These are phyloP conservation scores for Neohortaea acidophila DNA, from an alignment of 495 filamentous ascomycete genomes.

Conservation along the genomic window DNA sequence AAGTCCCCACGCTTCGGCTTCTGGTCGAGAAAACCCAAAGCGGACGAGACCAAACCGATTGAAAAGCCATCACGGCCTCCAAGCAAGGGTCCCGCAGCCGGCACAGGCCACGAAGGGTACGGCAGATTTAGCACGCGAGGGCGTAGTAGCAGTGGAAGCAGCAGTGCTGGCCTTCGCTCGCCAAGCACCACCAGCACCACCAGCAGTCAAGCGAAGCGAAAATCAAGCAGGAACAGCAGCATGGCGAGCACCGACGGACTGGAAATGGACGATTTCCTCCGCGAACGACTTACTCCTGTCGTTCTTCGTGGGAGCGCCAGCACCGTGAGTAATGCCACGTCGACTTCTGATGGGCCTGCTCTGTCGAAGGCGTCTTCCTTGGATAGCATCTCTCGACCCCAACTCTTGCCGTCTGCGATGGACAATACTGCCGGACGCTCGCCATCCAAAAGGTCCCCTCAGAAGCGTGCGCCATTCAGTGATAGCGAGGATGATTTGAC, in stretches of 20 bases:
- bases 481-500: constrained; percentile 22
- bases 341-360: constrained; percentile 14
- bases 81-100: constrained; percentile 75
- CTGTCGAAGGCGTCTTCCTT: constrained; percentile 5
- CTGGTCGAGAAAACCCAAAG: constrained; percentile 59
- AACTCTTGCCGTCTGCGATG: constrained; percentile 26
- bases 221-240: constrained; percentile 38
- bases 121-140: constrained; percentile 53
- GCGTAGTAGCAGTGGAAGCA: constrained; percentile 41
- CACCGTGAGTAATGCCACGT: constrained; percentile 13
- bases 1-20: constrained; percentile 54
- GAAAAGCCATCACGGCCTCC: constrained; percentile 40
- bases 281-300: constrained; percentile 70
- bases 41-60: constrained; percentile 36
- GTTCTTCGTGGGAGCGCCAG: constrained; percentile 55
- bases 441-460: constrained; percentile 4
- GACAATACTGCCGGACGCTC: constrained; percentile 11
- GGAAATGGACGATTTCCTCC: constrained; percentile 52
- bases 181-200: constrained; percentile 39
- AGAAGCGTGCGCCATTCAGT: constrained; percentile 17
- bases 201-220: constrained; percentile 28
- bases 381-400: constrained; percentile 10
- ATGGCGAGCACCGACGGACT: constrained; percentile 35
- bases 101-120: constrained; percentile 94
- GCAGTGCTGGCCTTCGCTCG: constrained; percentile 36